phyloP scores from a whole-genome alignment of 176 grass and related monocot species.

The Cenchrus purpureus region DNA sequence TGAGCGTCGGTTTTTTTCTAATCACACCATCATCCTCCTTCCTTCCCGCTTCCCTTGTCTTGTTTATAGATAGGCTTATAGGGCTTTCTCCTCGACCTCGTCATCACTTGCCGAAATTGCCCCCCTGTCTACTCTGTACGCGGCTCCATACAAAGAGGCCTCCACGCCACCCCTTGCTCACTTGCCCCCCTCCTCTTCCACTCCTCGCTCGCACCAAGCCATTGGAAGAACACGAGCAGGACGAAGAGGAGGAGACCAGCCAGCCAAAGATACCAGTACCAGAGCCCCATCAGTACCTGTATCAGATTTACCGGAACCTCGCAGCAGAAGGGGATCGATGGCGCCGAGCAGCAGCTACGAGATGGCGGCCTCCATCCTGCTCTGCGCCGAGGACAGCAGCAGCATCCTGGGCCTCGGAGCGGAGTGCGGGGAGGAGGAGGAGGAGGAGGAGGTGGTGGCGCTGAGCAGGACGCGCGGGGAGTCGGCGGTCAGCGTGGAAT shows the following conservation, averaged over 20 bases:
- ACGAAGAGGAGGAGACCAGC: background rate
- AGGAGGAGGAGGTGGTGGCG: background rate
- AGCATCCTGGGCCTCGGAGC: slow-evolving; percentile 65
- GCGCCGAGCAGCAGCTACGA: slow-evolving; percentile 71
- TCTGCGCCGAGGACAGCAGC: slow-evolving; percentile 95
- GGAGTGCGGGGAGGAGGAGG: slow-evolving; percentile 44
- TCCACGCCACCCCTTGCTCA: slow-evolving; percentile 23
- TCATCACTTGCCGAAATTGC: slow-evolving; percentile 39
- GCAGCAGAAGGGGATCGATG: slow-evolving; percentile 33
- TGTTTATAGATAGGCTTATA: too few species aligned
- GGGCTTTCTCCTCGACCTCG: background rate
- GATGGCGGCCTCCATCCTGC: slow-evolving; percentile 76
- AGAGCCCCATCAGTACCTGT: background rate
- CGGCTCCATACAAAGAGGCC: slow-evolving; percentile 33
- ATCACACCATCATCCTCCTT: slow-evolving; percentile 45
- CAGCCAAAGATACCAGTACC: background rate
- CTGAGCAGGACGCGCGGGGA: slow-evolving; percentile 38
- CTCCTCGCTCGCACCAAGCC: slow-evolving; percentile 25
- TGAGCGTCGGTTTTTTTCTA: background rate
- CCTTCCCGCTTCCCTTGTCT: slow-evolving; percentile 38
- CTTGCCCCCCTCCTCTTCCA: slow-evolving; percentile 18
- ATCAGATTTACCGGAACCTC: background rate
- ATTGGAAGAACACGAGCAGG: slow-evolving; percentile 19
- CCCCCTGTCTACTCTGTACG: slow-evolving; percentile 10
- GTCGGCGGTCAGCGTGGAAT: slow-evolving; percentile 15